phyloP scores from a whole-genome alignment of 805 yeast genomes.

The Pichia occidentalis region DNA sequence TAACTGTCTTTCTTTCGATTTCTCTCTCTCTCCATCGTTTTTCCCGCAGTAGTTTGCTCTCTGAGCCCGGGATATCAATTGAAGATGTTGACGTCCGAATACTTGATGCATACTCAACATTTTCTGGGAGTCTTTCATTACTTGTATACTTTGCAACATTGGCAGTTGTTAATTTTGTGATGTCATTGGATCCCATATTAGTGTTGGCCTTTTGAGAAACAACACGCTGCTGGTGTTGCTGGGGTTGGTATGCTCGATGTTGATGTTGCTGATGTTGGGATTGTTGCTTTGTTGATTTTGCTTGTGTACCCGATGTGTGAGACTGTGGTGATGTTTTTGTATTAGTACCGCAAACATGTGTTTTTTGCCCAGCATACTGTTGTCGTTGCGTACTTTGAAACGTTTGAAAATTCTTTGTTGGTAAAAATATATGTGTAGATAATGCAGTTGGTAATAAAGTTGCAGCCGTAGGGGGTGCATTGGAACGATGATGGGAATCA shows the following conservation, averaged over 20 bases:
- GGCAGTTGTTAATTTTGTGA: slow-evolving; percentile 11
- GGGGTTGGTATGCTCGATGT: background rate
- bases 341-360: background rate
- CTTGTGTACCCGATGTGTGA: slow-evolving; percentile 1
- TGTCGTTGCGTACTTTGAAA: slow-evolving; percentile 10
- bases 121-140: slow-evolving; percentile 5
- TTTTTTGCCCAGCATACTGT: slow-evolving; percentile 5
- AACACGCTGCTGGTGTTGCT: background rate
- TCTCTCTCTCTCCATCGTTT: slow-evolving; percentile 6
- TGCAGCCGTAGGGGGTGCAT: slow-evolving; percentile 56
- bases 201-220: background rate
- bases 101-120: slow-evolving; percentile 20
- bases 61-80: slow-evolving; percentile 26
- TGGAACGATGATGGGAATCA: slow-evolving; percentile 38
- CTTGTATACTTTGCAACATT: slow-evolving; percentile 10
- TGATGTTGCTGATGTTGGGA: too few relatives aligned
- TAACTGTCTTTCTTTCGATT: slow-evolving; percentile 7
- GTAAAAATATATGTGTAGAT: slow-evolving; percentile 55
- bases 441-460: slow-evolving; percentile 54
- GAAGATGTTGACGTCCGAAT: slow-evolving; percentile 24
- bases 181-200: background rate
- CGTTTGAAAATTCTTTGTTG: slow-evolving; percentile 31
- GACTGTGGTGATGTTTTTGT: background rate
- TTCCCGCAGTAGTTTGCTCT: slow-evolving; percentile 2
- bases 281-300: background rate